These are phyloP conservation scores for Silene latifolia DNA, from an alignment of 148 eudicot species.

Conservation along the genomic window DNA sequence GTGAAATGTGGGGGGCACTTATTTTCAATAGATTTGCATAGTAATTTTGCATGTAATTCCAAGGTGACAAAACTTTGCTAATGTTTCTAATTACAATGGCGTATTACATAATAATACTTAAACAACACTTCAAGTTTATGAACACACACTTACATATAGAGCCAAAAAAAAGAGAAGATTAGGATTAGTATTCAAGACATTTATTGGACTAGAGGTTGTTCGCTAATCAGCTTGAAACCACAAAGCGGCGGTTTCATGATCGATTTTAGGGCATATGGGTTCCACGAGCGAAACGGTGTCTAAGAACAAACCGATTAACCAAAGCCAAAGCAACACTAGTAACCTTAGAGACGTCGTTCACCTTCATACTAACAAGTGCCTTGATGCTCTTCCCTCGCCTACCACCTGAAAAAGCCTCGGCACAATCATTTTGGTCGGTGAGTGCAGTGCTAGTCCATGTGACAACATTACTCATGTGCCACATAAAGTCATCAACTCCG, in stretches of 20 bases:
- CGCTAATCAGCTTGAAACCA: background rate
- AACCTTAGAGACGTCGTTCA: slow-evolving; percentile 40
- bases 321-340: slow-evolving; percentile 66
- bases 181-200: background rate
- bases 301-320: slow-evolving; percentile 45
- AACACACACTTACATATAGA: background rate
- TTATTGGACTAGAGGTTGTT: background rate
- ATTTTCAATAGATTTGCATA: background rate
- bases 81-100: slow-evolving; percentile 9
- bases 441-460: slow-evolving; percentile 67
- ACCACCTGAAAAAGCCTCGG: slow-evolving; percentile 40
- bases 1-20: background rate
- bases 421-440: slow-evolving; percentile 45
- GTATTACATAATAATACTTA: slow-evolving; percentile 9
- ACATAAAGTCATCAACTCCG: slow-evolving; percentile 30
- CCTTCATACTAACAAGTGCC: slow-evolving; percentile 41
- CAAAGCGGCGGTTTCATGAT: background rate
- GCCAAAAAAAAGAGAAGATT: background rate
- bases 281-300: slow-evolving; percentile 31
- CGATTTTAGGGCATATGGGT: slow-evolving; percentile 22
- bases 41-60: background rate
- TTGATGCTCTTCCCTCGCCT: slow-evolving; percentile 30
- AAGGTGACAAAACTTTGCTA: slow-evolving; percentile 21
- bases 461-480: slow-evolving; percentile 55
- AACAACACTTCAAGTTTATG: background rate